Evolutionary conservation across 176 grass and related monocot genomes (phyloP).

Genomic region (Microstegium vimineum): DNA sequence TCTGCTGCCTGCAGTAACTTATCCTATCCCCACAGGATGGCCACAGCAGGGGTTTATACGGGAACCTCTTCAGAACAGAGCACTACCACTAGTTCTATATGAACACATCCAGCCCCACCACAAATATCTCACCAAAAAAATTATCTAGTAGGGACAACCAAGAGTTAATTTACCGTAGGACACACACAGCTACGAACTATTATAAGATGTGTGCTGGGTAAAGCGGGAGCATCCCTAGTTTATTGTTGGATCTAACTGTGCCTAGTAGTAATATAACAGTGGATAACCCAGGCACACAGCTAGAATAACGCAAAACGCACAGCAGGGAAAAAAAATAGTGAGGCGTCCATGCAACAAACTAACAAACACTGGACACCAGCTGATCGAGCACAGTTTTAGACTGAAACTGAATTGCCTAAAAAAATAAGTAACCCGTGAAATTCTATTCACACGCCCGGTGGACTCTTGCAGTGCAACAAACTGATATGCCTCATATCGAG

Average conservation of each 20-base stretch:
- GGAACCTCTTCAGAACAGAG: conserved; percentile 19
- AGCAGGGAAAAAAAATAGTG: too few species aligned
- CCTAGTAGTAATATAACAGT: neutral
- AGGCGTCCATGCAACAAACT: neutral
- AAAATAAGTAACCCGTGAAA: neutral
- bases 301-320: neutral
- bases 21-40: conserved; percentile 18
- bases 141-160: neutral
- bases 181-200: conserved; percentile 9
- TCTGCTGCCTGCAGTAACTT: neutral
- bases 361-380: neutral
- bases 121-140: conserved; percentile 13
- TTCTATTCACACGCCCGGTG: neutral
- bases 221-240: conserved; percentile 24
- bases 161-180: neutral
- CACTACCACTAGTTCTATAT: neutral
- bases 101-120: neutral
- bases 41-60: neutral
- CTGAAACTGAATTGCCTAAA: neutral
- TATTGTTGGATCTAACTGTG: conserved; percentile 29
- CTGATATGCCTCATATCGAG: neutral
- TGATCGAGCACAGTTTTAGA: neutral
- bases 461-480: neutral
- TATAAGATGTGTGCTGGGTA: conserved; percentile 16
- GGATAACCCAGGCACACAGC: neutral